Evolutionary conservation across 257 asterid genomes (phyloP), one percentile per base, ranked within the genome.

Genomic region (Ehretia macrophylla): DNA sequence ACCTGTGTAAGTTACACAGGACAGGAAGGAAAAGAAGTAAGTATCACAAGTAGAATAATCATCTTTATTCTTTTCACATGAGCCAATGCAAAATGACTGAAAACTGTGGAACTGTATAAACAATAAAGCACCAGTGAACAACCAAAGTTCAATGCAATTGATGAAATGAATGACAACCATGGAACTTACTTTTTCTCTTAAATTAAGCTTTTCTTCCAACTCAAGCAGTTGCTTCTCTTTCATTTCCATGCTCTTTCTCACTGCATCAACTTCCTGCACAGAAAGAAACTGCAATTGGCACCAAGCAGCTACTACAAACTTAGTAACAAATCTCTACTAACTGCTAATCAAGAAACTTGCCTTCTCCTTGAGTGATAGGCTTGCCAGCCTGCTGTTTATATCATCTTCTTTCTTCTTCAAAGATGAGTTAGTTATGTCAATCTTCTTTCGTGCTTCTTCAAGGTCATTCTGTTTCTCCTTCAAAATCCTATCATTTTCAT

Each of bases 361-460:
- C 90, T 86, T 80, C 85, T 89, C 96, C 83, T 78, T 83, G 19
- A 70, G 74, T 45, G 78, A 55, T 59, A 86, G 59, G 68, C 63
- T 63, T 44, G 95, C 81, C 45, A 74, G 68, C 68, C 92, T 83
- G 69, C 72, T 61, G 70, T 82, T 72, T 38, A 85, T 77, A 72
- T 89, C 95, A 35, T 89, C 95, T 74, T 89, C 99, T 71, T 84
- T 85, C 69, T 72, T 74, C 73, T 75, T 93, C 79, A 89, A 71
- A 58, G 78, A 57, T 53, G 79, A 76, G 61, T 79, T 83, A 17
- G 80, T 69, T n/a, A 57, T 56, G 70, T 83, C 95, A 71, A 89
- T 77, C 58, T 80, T 89, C 82, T 70, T 87, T 72, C 77, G 77
- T 14, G 77, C 53, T 69, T 82, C 94, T 67, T 81, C 88, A 78